A percentile compares a stretch with the other conserved stretches of the same genome.
Evolutionary conservation across 164 flowering plant genomes (phyloP).

Genomic region (Vitis vinifera): ASM3070453v1 NC_081821.1:17484001-17484500

Average conservation of each 20-base stretch:
- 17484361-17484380: slow-evolving; percentile 1
- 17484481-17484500: slow-evolving; percentile 23
- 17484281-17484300: slow-evolving; percentile 11
- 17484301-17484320: slow-evolving; percentile 2
- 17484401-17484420: slow-evolving; percentile 1
- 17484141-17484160: slow-evolving; percentile 14
- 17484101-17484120: no score
- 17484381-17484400: slow-evolving; percentile 4
- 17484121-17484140: slow-evolving; percentile 56
- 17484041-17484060: no score
- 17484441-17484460: slow-evolving; percentile 9
- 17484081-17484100: no score
- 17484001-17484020: no score
- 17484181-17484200: slow-evolving; percentile 2
- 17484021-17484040: no score
- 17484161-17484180: slow-evolving; percentile 29
- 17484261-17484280: slow-evolving; percentile 16
- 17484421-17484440: background rate
- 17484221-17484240: slow-evolving; percentile 6
- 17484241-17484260: slow-evolving; percentile 8
- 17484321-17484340: slow-evolving; percentile 2
- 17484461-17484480: slow-evolving; percentile 15
- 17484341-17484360: slow-evolving; percentile 7
- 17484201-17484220: slow-evolving; percentile 10
- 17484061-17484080: no score